Percentiles rank a stretch among this genome's conserved stretches.
These are phyloP conservation scores for Scutellospora calospora DNA, from an alignment of 371 early-diverging fungal species.

Conservation along the genomic window DNA sequence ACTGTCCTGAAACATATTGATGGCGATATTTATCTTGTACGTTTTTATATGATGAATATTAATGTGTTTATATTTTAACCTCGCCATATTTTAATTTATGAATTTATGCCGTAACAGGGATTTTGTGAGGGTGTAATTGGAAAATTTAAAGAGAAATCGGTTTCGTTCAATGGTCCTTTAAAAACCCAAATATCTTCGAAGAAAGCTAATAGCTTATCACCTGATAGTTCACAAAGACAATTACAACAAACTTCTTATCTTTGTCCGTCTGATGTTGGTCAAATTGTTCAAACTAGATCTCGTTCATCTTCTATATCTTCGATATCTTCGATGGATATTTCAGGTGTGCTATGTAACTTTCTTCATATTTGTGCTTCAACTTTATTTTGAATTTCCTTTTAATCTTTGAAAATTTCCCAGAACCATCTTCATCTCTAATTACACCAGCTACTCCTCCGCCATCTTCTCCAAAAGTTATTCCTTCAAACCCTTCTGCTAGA, in stretches of 20 bases:
- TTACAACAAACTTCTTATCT: neutral
- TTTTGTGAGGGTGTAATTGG: constrained; percentile 42
- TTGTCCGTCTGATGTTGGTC: neutral
- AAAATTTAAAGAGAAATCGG: constrained; percentile 15
- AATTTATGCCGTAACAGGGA: constrained; percentile 9
- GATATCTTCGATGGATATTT: neutral
- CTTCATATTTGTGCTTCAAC: neutral
- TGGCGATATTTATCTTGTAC: constrained; percentile 40
- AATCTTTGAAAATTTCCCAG: neutral
- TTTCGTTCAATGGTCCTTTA: constrained; percentile 18
- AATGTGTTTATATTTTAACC: no score
- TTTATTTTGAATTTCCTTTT: neutral
- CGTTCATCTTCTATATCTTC: neutral
- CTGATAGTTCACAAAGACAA: neutral
- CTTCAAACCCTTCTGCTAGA: neutral
- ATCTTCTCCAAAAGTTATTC: neutral
- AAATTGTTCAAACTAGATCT: neutral
- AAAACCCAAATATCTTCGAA: neutral
- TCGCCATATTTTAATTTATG: neutral
- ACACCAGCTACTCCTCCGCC: neutral
- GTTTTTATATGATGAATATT: neutral
- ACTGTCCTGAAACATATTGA: constrained; percentile 37
- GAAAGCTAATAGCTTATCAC: neutral
- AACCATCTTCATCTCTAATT: neutral
- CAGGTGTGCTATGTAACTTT: no score